These are phyloP conservation scores for Tolypocladium nubicola DNA, from an alignment of 2,329 filamentous ascomycete species.

Conservation along the genomic window DNA sequence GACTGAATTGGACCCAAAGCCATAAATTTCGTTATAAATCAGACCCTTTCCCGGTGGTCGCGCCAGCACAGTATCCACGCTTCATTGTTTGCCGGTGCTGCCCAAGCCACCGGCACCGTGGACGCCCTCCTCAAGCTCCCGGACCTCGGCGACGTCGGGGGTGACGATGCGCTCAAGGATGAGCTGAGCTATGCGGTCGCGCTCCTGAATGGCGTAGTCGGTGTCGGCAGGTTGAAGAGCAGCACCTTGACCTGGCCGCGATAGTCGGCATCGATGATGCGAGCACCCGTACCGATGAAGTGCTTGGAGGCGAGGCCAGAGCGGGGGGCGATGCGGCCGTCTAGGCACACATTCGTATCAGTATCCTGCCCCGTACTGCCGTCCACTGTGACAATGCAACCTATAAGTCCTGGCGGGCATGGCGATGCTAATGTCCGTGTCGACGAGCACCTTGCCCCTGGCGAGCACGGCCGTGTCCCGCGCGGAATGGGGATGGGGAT, in stretches of 20 bases:
- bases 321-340: slow-evolving; percentile 81
- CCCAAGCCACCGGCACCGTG: slow-evolving; percentile 86
- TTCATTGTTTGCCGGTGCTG: slow-evolving; percentile 53
- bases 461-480: slow-evolving; percentile 66
- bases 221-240: slow-evolving; percentile 78
- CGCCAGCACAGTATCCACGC: background rate
- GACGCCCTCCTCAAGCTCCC: slow-evolving; percentile 81
- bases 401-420: slow-evolving; percentile 83
- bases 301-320: slow-evolving; percentile 89
- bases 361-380: background rate
- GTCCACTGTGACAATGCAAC: slow-evolving; percentile 18
- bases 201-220: slow-evolving; percentile 73
- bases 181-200: slow-evolving; percentile 88
- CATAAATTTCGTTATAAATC: background rate
- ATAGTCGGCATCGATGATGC: slow-evolving; percentile 97
- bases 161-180: slow-evolving; percentile 92
- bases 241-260: slow-evolving; percentile 88
- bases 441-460: slow-evolving; percentile 74
- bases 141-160: slow-evolving; percentile 81
- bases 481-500: too few species aligned
- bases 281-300: slow-evolving; percentile 91
- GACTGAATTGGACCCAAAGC: background rate
- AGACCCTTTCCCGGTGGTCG: background rate
- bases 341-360: slow-evolving; percentile 28
- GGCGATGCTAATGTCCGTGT: slow-evolving; percentile 85